Conservation (phyloP, 768 basidiomycete species). For the Brasilioporus rufonigricans region DNA sequence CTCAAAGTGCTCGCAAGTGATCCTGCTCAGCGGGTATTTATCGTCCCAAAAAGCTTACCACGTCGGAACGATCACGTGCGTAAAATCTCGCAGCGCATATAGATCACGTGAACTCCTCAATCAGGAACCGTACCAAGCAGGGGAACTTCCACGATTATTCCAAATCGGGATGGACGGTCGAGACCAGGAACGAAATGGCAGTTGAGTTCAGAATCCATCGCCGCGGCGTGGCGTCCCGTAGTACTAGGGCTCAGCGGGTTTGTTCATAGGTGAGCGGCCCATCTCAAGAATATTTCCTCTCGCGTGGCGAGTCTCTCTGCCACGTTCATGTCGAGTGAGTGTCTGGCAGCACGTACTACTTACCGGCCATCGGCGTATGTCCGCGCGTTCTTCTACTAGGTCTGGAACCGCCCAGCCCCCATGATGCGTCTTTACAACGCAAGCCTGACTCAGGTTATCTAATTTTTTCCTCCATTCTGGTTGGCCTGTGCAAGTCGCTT, state of each 20-base stretch:
- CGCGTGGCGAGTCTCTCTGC: not conserved
- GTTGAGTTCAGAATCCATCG: not conserved
- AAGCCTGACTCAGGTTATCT: not conserved
- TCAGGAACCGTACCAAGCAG: too few relatives aligned
- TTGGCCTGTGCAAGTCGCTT: not conserved
- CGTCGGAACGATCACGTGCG: too few relatives aligned
- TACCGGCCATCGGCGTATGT: not conserved
- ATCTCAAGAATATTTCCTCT: not conserved
- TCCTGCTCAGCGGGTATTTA: too few relatives aligned
- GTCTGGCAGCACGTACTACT: not conserved
- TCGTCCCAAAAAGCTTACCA: too few relatives aligned
- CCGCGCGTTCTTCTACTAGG: not conserved
- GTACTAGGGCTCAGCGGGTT: not conserved
- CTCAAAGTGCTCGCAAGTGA: too few relatives aligned
- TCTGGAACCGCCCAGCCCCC: constrained; percentile 1
- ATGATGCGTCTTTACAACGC: not conserved
- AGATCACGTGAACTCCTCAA: too few relatives aligned
- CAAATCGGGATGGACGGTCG: not conserved
- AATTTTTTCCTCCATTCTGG: constrained; percentile 4
- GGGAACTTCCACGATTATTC: too few relatives aligned
- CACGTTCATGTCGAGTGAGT: not conserved
- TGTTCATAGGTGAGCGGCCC: not conserved
- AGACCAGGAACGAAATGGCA: constrained; percentile 1
- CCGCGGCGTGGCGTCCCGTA: not conserved
- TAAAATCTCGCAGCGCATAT: too few relatives aligned